Conservation (phyloP, 2,329 filamentous ascomycete species). For the Remersonia thermophila region DNA sequence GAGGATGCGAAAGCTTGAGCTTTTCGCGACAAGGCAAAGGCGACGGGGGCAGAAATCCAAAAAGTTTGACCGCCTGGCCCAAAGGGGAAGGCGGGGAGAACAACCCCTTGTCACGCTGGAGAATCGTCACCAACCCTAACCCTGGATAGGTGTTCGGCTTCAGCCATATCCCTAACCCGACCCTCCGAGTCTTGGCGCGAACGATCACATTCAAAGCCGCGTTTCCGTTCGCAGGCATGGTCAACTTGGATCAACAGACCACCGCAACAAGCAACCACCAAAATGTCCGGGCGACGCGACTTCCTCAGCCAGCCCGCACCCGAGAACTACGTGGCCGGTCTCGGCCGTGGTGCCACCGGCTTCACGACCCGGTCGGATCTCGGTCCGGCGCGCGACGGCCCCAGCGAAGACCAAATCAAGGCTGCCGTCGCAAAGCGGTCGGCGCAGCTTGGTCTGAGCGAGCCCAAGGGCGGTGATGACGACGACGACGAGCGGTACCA, state of each 20-base stretch:
- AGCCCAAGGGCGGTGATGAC: slow-evolving; percentile 62
- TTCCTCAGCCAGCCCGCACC: slow-evolving; percentile 79
- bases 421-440: slow-evolving; percentile 92
- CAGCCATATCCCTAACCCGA: too few species aligned
- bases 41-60: slow-evolving; percentile 13
- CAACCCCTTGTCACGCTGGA: too few species aligned
- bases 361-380: slow-evolving; percentile 97
- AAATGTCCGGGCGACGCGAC: slow-evolving; percentile 55
- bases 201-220: too few species aligned
- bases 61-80: slow-evolving; percentile 9
- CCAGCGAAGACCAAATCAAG: slow-evolving; percentile 96
- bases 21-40: too few species aligned
- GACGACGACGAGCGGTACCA: slow-evolving; percentile 75
- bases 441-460: slow-evolving; percentile 62
- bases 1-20: slow-evolving; percentile 2
- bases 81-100: slow-evolving; percentile 15
- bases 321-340: slow-evolving; percentile 86
- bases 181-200: too few species aligned
- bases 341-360: slow-evolving; percentile 92
- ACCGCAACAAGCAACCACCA: background rate
- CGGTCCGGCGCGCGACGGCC: slow-evolving; percentile 86
- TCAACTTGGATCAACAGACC: background rate
- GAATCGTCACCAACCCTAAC: too few species aligned
- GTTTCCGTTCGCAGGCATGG: too few species aligned
- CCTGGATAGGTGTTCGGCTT: too few species aligned